Evolutionary conservation across 2,329 filamentous ascomycete species (phyloP), one percentile per base, ranked within the genome.

Genomic region (Gaeumannomyces sp.): DNA sequence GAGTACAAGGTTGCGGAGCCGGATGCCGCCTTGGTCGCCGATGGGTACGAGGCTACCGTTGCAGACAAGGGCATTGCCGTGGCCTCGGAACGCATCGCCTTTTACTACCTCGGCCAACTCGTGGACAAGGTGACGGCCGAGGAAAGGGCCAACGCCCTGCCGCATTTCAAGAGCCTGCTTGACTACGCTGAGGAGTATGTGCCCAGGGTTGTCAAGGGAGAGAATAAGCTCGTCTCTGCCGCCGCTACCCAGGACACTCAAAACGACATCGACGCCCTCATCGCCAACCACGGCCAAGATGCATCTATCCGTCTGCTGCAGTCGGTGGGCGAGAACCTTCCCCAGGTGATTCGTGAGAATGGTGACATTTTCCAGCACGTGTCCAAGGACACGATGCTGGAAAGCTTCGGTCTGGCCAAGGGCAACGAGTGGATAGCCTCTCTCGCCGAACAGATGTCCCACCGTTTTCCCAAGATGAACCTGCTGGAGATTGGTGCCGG

Each of bases 401-500:
- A 76, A 33, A 68, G 72, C 57, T 67, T 77, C 56, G 69, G 79
- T 2, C 68, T 72, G 19, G 61, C 69, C 19, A 75, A 77, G 58
- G 76, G 78, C 63, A 28, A 29, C 22, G 14, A 27, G 33, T 38
- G 25, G 22, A 10, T 61, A 13, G 60, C 60, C 33, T 61, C 60
- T 45, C 13, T 62, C 14, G 27, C 50, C 11, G 38, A 31, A 22
- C 60, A 62, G 28, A 28, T 62, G 14, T 33, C 38, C 1, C 65
- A 67, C 64, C 62, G 66, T 8, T 63, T 58, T 14, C 64, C 64
- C 22, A 64, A 66, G 45, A 65, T 67, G 62, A 56, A 50, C 59
- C 63, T 67, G 53, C 67, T 83, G 8, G 73, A 75, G 66, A 72
- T 80, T 14, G 79, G 80, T 22, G 71, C 70, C 31, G 73, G 73